A percentile compares a stretch with the other conserved stretches of the same genome.
These are phyloP conservation scores for Peniophora sp. DNA, from an alignment of 1,284 basidiomycete species.

Conservation along the genomic window DNA sequence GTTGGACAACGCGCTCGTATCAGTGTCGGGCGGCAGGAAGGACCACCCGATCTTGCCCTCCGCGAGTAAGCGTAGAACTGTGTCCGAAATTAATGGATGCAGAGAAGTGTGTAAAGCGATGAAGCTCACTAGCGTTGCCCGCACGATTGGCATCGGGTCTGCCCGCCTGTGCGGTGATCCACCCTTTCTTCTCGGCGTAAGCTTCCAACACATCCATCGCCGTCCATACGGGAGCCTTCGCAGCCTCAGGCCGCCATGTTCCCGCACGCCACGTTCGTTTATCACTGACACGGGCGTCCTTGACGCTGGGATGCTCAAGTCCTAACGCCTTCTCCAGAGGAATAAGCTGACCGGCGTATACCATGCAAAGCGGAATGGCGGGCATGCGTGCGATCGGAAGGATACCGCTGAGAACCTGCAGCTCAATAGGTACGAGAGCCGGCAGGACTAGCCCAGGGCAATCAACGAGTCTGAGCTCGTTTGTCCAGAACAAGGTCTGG, in stretches of 20 bases:
- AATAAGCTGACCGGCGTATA: slow-evolving; percentile 60
- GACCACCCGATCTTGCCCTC: slow-evolving; percentile 79
- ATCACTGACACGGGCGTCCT: slow-evolving; percentile 35
- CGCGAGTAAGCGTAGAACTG: slow-evolving; percentile 74
- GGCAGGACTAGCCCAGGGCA: slow-evolving; percentile 85
- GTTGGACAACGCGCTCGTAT: slow-evolving; percentile 17
- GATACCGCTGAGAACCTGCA: slow-evolving; percentile 74
- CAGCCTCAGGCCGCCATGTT: slow-evolving; percentile 19
- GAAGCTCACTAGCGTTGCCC: slow-evolving; percentile 74
- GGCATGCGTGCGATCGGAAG: slow-evolving; percentile 87
- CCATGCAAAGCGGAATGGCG: slow-evolving; percentile 69
- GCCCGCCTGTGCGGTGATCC: slow-evolving; percentile 85
- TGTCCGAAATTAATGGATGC: slow-evolving; percentile 3
- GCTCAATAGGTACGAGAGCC: slow-evolving; percentile 70
- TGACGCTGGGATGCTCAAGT: slow-evolving; percentile 43
- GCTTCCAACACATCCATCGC: slow-evolving; percentile 75
- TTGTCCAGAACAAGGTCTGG: slow-evolving; percentile 85
- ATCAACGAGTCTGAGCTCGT: slow-evolving; percentile 75
- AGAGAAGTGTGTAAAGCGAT: slow-evolving; percentile 2
- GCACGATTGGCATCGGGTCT: slow-evolving; percentile 83
- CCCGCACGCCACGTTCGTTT: slow-evolving; percentile 68
- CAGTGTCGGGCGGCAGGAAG: slow-evolving; percentile 67
- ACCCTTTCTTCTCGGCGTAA: slow-evolving; percentile 71
- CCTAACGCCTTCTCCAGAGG: slow-evolving; percentile 72
- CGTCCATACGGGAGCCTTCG: slow-evolving; percentile 48